phyloP scores from a whole-genome alignment of 306 rosid genomes.

The Ormosia emarginata region DNA sequence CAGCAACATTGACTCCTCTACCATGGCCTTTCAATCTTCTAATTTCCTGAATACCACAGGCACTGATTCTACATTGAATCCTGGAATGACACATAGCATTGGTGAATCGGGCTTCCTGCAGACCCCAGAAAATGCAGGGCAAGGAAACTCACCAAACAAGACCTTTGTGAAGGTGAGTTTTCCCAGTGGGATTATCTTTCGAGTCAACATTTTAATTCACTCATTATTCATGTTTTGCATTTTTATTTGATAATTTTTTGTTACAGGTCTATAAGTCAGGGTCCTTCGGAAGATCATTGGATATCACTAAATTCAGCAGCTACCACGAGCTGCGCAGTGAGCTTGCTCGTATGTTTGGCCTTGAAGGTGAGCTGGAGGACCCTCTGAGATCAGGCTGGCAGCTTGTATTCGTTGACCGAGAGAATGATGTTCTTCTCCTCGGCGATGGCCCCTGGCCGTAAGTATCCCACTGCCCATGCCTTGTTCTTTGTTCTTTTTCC shows the following conservation, averaged over 20 bases:
- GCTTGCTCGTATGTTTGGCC: conserved; percentile 90
- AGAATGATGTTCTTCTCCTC: conserved; percentile 94
- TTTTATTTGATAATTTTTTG: conserved; percentile 1
- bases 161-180: conserved; percentile 88
- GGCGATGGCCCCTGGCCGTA: conserved; percentile 79
- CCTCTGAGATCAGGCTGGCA: conserved; percentile 99
- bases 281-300: conserved; percentile 50
- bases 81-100: conserved; percentile 58
- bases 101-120: conserved; percentile 72
- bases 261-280: conserved; percentile 50
- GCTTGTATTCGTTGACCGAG: conserved; percentile 99
- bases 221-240: background rate
- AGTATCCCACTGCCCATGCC: conserved; percentile 16
- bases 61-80: conserved; percentile 54
- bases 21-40: conserved; percentile 62
- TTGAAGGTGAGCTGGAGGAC: conserved; percentile 95
- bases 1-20: conserved; percentile 45
- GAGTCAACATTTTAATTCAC: background rate
- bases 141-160: conserved; percentile 53
- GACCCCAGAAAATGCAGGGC: conserved; percentile 58
- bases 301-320: conserved; percentile 83
- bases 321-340: conserved; percentile 85
- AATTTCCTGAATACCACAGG: conserved; percentile 65
- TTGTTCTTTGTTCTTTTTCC: background rate
- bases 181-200: background rate